Conservation (phyloP, 2,329 filamentous ascomycete genomes). For the Talaromyces atroroseus region DNA sequence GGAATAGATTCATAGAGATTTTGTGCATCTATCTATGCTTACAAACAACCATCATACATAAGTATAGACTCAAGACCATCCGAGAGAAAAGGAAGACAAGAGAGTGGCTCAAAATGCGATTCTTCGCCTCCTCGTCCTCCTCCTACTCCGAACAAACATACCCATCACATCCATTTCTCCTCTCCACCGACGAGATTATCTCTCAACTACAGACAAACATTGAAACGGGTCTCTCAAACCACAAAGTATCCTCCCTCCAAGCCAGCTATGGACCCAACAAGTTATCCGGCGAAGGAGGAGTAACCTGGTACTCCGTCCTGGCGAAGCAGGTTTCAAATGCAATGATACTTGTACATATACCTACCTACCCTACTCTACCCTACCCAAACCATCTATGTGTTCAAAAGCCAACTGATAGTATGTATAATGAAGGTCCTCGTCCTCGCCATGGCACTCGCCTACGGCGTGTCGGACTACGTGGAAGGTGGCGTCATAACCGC, state of each 20-base stretch:
- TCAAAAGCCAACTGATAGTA: no score
- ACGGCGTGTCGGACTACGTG: constrained; percentile 52
- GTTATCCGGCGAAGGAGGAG: constrained; percentile 40
- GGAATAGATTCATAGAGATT: neutral
- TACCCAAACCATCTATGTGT: no score
- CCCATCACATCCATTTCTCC: constrained; percentile 27
- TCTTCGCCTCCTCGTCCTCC: neutral
- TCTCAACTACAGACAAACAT: constrained; percentile 43
- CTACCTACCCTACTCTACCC: neutral
- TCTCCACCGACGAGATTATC: constrained; percentile 33
- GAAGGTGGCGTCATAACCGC: constrained; percentile 56
- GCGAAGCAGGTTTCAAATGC: constrained; percentile 51
- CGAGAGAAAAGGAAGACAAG: neutral
- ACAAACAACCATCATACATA: neutral
- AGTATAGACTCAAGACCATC: neutral
- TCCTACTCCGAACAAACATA: constrained; percentile 2
- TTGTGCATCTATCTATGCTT: neutral
- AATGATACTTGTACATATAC: constrained; percentile 45
- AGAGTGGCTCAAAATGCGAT: neutral
- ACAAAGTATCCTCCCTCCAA: constrained; percentile 40
- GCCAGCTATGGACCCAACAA: constrained; percentile 49
- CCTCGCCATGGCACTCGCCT: constrained; percentile 63
- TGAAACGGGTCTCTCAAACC: constrained; percentile 43
- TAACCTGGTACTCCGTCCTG: constrained; percentile 47
- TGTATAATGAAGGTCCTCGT: constrained; percentile 56